phyloP scores from a whole-genome alignment of 805 yeast species.

The Saccharomycodes ludwigii region DNA sequence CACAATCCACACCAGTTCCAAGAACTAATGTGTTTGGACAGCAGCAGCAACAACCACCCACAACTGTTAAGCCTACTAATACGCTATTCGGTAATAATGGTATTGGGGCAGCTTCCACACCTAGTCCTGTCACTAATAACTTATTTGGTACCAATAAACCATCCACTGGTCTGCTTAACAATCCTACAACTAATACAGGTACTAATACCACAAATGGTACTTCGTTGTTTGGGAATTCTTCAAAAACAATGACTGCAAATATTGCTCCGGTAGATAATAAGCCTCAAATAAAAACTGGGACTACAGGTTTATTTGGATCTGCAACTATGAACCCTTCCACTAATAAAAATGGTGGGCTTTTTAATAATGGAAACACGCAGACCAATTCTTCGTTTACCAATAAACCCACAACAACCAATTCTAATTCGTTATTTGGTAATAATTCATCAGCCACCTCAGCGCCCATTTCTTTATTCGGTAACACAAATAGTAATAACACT shows the following conservation, averaged over 20 bases:
- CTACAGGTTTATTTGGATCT: no score
- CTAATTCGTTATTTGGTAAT: constrained; percentile 4
- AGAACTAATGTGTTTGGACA: constrained; percentile 19
- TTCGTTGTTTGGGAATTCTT: constrained; percentile 5
- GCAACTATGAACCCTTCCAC: no score
- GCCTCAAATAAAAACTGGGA: no score
- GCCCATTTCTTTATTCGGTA: constrained; percentile 9
- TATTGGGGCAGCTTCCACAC: constrained; percentile 1
- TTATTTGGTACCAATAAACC: constrained; percentile 2
- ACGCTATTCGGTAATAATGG: constrained; percentile 15
- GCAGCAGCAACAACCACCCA: constrained; percentile 9
- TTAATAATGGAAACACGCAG: no score
- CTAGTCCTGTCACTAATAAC: constrained; percentile 1
- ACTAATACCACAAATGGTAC: not conserved
- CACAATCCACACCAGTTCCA: constrained; percentile 8
- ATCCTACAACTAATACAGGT: constrained; percentile 5
- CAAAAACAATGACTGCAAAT: no score
- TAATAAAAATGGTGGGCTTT: no score
- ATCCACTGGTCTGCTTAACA: constrained; percentile 16
- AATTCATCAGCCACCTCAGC: not conserved
- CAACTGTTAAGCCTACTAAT: constrained; percentile 7
- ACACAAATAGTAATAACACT: constrained; percentile 8
- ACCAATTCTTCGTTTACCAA: no score
- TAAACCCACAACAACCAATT: no score
- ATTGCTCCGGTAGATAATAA: no score